Evolutionary conservation across 2,329 filamentous ascomycete species (phyloP), one percentile per base, ranked within the genome.

Genomic region (Trichoderma brevicompactum): DNA sequence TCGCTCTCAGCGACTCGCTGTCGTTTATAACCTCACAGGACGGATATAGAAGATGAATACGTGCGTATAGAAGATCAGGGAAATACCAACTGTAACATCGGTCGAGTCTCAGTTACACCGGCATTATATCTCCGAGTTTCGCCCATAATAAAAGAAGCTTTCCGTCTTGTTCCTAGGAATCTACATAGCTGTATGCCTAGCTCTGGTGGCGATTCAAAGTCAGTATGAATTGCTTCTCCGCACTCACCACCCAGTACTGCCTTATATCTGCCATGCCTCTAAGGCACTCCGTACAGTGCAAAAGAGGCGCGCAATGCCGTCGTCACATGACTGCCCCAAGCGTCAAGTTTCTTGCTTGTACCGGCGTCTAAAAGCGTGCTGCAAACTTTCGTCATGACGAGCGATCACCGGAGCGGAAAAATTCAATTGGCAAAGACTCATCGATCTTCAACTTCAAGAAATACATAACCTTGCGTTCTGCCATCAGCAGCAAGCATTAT

Each of bases 221-320:
- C 36, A 38, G 7, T 10, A 38, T 38, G 36, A 38, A 38, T 7
- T 38, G 10, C 7, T 28, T 28, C 54, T 46, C 54, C 54, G 54
- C 54, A 58, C 12, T 13, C 41, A 28, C 23, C 23, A 28, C 23
- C 23, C 2, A 28, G 23, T 28, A 28, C 23, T 5, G 23, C 23
- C 19, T 28, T 34, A 46, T 34, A 19, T 32, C 32, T 9, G n/a
- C 23, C 23, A 28, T 28, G 23, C 3, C 2, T 13, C 44, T 32
- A 32, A 53, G 43, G 44, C 66, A 67, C 64, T 68, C 61, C 66
- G 67, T 68, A 59, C 55, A 59, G 55, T 59, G 43, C 13, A 48
- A 48, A 34, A 23, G 32, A 59, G 17, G 17, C 55, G 43, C 10
- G n/a, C 34, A 53, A 28, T n/a, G 34, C 13, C 3, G 17, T 32